These are phyloP conservation scores for Aspergillus melleus DNA, from an alignment of 2,329 filamentous ascomycete species.

Conservation along the genomic window DNA sequence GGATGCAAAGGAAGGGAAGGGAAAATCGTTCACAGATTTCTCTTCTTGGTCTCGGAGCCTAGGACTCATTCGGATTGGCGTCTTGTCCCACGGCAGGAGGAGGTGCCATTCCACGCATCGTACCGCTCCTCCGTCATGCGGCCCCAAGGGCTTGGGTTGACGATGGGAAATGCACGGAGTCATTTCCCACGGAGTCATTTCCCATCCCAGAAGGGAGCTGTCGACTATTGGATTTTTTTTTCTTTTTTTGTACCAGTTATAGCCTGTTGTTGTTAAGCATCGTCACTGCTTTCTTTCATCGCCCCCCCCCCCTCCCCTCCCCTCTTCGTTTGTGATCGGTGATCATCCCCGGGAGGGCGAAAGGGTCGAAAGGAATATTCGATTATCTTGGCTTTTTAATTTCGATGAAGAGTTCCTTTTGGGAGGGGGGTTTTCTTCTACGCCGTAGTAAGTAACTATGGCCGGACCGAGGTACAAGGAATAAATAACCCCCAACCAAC, in stretches of 20 bases:
- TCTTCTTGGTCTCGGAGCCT: constrained; percentile 15
- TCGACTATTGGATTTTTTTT: constrained; percentile 1
- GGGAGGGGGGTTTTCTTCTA: no score
- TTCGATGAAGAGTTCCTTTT: neutral
- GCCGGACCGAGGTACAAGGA: neutral
- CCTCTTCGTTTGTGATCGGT: neutral
- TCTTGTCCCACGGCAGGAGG: constrained; percentile 9
- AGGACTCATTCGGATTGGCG: constrained; percentile 14
- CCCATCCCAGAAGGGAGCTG: constrained; percentile 13
- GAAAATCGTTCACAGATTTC: constrained; percentile 21
- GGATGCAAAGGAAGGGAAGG: constrained; percentile 6
- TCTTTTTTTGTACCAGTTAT: neutral
- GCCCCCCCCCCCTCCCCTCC: no score
- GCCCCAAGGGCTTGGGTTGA: constrained; percentile 23
- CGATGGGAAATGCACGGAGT: constrained; percentile 16
- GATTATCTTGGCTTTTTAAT: neutral
- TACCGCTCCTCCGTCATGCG: constrained; percentile 14
- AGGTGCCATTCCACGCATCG: constrained; percentile 18
- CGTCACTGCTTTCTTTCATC: neutral
- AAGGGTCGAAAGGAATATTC: neutral
- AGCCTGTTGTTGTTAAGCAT: neutral
- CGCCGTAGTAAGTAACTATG: no score
- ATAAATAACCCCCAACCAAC: neutral
- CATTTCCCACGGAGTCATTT: constrained; percentile 24
- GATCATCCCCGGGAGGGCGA: neutral